Base-by-base conservation (phyloP, 2,329 filamentous ascomycete species). In the Westerdykella aurantiaca region DNA sequence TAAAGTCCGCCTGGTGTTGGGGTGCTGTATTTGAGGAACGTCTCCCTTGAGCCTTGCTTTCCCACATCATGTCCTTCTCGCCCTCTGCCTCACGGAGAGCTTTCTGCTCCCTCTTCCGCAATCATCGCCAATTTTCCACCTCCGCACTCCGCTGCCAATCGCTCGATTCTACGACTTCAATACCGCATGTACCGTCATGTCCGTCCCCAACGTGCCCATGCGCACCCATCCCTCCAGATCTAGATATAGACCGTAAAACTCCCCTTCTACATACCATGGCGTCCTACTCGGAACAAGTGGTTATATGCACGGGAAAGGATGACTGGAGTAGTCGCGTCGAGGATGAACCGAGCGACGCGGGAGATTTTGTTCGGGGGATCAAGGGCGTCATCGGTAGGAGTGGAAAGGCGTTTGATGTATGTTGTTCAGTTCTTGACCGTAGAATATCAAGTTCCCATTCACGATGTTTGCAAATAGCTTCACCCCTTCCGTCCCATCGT, bases 311-410 rank as follows among this genome's bases (percentile, higher is more conserved):
- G 0, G 89, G 88, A 4, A 80, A 81, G 48, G 70, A 76, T 23
- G 86, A 95, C 69, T 96, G 90, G 90, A 73, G 76, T 22, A 90
- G 85, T 59, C 79, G 80, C 45, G 94, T 96, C 49, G 89, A 95
- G 63, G 83, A 95, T 37, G 88, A 94, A 47, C 80, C 83, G 13
- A 63, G 68, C 29, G 63, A 69, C 2, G 63, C 57, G 4, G 63
- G 72, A 21, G 68, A 67, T 12, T 74, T 90, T 14, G 81, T 83
- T 5, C 81, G 83, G 31, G 82, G 86, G 43, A 65, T 96, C 46
- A 91, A 87, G 63, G 76, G 58, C 37, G 54, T 69, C 2, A 57
- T 74, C 14, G 67, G 69, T 5, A 64, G 59, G 48, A 66, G 68
- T 9, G 69, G 72, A 13, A 65, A 67, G 52, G 69, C 61, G 38